Evolutionary conservation across 139 green algal species (phyloP).

Genomic region (Closterium sp.): DNA sequence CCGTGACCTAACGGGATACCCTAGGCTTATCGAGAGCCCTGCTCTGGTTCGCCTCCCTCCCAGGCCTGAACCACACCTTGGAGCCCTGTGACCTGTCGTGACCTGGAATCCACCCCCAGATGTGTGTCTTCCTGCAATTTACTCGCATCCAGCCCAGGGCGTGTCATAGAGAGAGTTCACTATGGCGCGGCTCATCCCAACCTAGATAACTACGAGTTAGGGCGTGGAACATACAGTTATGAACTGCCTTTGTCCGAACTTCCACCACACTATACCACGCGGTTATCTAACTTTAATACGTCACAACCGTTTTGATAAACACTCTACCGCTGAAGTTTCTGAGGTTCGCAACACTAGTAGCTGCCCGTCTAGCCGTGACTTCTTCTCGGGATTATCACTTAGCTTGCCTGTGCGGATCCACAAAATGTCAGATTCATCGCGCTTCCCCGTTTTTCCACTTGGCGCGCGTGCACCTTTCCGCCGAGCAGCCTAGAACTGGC

Average conservation of each 20-base stretch:
- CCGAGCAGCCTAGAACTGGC: neutral
- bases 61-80: neutral
- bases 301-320: neutral
- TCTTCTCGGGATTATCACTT: neutral
- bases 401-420: neutral
- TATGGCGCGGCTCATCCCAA: no score
- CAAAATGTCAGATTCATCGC: neutral
- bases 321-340: no score
- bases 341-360: neutral
- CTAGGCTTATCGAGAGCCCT: no score
- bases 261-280: no score
- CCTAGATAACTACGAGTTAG: no score
- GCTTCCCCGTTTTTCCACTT: neutral
- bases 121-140: no score
- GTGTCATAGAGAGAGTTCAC: no score
- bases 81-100: neutral
- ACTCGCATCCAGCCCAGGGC: no score
- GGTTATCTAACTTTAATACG: no score
- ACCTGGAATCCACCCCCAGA: no score
- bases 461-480: neutral
- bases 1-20: neutral
- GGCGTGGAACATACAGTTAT: no score
- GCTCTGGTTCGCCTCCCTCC: neutral
- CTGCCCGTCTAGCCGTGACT: neutral
- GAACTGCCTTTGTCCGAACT: no score